Conservation (phyloP, 2,329 filamentous ascomycete genomes). For the Colletotrichum tropicale region DNA sequence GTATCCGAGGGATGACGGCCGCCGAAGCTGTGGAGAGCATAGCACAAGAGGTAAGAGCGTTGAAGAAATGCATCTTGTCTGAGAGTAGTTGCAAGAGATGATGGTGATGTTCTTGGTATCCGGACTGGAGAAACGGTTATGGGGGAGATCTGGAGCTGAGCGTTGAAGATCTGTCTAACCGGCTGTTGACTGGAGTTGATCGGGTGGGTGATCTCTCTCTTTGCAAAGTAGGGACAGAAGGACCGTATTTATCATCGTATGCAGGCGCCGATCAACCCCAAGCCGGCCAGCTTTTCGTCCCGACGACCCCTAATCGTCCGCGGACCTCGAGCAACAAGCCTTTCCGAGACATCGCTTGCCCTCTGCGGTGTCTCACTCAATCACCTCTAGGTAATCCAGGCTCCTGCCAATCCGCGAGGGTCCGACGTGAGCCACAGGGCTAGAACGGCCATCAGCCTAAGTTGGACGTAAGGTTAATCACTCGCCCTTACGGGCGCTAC, state of each 20-base stretch:
- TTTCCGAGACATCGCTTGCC: background rate
- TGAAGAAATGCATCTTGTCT: background rate
- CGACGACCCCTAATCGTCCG: background rate
- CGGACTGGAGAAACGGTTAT: background rate
- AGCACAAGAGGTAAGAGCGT: background rate
- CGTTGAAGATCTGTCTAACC: background rate
- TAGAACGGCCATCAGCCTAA: background rate
- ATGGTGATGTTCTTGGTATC: background rate
- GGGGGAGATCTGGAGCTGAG: background rate
- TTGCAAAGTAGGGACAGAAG: background rate
- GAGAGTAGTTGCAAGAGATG: background rate
- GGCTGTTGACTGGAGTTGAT: background rate
- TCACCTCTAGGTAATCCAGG: background rate
- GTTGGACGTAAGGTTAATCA: background rate
- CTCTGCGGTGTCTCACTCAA: background rate
- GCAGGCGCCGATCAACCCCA: background rate
- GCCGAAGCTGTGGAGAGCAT: background rate
- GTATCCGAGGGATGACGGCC: background rate
- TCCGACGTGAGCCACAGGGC: background rate
- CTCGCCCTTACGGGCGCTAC: background rate
- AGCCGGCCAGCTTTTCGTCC: background rate
- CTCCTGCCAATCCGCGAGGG: background rate
- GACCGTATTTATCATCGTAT: background rate
- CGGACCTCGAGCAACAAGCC: background rate
- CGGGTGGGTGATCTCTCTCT: accelerated